A percentile compares a stretch with the other conserved stretches of the same genome.
phyloP scores from a whole-genome alignment of 2,329 filamentous ascomycete species.

The Sarocladiaceae sp. region DNA sequence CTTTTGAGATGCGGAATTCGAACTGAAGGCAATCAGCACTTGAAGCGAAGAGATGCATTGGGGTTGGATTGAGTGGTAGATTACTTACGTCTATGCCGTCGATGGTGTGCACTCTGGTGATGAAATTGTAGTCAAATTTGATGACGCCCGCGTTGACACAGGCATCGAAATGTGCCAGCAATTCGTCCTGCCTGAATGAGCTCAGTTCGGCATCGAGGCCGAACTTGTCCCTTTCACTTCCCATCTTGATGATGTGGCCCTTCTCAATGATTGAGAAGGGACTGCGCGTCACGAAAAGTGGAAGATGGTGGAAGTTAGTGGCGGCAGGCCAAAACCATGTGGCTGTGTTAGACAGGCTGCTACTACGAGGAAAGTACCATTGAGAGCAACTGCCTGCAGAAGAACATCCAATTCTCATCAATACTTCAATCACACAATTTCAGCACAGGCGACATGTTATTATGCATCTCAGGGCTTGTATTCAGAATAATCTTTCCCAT shows the following conservation, averaged over 20 bases:
- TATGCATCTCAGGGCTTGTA: conserved; percentile 9
- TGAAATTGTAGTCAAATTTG: conserved; percentile 13
- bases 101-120: conserved; percentile 4
- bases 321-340: too few species aligned
- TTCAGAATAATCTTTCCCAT: conserved; percentile 7
- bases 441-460: too few species aligned
- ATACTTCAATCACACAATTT: neutral
- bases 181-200: neutral
- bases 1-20: conserved; percentile 14
- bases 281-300: too few species aligned
- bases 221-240: neutral
- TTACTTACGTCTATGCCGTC: neutral
- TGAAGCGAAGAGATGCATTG: too few species aligned
- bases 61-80: neutral
- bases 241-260: neutral
- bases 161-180: conserved; percentile 11
- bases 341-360: too few species aligned
- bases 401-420: too few species aligned
- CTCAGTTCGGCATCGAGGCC: neutral
- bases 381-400: too few species aligned
- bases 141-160: conserved; percentile 12
- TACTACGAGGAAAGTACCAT: too few species aligned
- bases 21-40: too few species aligned
- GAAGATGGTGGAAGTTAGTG: too few species aligned
- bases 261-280: too few species aligned